phyloP scores from a whole-genome alignment of 306 rosid species.

The Biancaea sappan region DNA sequence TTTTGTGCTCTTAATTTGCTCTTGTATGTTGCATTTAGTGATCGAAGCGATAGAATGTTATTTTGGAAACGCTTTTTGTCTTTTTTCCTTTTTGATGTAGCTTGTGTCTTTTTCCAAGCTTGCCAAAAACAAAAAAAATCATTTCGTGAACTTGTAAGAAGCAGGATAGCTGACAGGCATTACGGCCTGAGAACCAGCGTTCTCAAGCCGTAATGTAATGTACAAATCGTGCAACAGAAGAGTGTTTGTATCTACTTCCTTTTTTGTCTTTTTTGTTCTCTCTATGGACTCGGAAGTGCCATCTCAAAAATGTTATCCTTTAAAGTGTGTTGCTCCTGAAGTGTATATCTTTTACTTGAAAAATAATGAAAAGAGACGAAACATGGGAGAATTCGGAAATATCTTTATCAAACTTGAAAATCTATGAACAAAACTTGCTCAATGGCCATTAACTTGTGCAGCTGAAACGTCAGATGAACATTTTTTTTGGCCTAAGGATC shows the following conservation, averaged over 20 bases:
- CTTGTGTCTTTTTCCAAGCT: constrained; percentile 30
- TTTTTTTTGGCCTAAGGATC: too few relatives aligned
- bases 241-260: neutral
- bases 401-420: neutral
- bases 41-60: constrained; percentile 21
- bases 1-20: neutral
- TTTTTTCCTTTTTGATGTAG: neutral
- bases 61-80: neutral
- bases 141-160: constrained; percentile 30
- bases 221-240: neutral
- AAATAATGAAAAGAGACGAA: neutral
- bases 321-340: too few relatives aligned
- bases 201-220: constrained; percentile 5
- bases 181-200: neutral
- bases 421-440: too few relatives aligned
- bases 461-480: too few relatives aligned
- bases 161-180: neutral
- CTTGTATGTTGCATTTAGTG: neutral
- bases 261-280: neutral
- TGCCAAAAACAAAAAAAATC: constrained; percentile 19
- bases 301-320: neutral
- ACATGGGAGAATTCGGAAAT: neutral
- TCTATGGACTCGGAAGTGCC: too few relatives aligned
- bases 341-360: neutral
- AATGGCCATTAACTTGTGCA: too few relatives aligned